These are phyloP conservation scores for Cyclotella kingstonii DNA, from an alignment of 108 stramenopile genomes.

Conservation along the genomic window DNA sequence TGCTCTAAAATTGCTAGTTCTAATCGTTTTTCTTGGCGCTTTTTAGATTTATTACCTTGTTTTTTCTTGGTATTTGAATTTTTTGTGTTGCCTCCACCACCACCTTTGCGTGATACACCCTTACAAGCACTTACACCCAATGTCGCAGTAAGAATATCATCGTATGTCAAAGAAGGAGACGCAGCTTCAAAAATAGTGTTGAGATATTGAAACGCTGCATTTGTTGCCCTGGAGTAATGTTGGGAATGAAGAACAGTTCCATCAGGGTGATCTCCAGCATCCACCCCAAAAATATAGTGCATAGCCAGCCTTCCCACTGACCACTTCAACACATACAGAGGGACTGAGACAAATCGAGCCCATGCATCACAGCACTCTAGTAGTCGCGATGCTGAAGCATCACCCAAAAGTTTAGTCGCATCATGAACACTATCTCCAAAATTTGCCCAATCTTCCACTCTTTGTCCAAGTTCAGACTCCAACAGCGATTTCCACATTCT, in stretches of 20 bases:
- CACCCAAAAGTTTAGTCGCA: background rate
- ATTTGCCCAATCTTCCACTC: background rate
- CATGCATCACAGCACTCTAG: slow-evolving; percentile 54
- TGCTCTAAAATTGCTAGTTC: slow-evolving; percentile 34
- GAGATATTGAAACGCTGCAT: slow-evolving; percentile 55
- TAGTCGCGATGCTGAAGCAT: slow-evolving; percentile 15
- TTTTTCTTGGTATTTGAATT: slow-evolving; percentile 53
- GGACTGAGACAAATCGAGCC: slow-evolving; percentile 69
- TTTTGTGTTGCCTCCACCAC: slow-evolving; percentile 17
- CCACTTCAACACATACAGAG: slow-evolving; percentile 48
- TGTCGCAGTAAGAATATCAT: slow-evolving; percentile 58
- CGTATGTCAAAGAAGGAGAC: slow-evolving; percentile 48
- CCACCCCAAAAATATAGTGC: slow-evolving; percentile 9
- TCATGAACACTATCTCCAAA: background rate
- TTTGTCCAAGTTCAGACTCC: slow-evolving; percentile 1
- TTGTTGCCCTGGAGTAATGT: slow-evolving; percentile 30
- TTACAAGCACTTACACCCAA: slow-evolving; percentile 43
- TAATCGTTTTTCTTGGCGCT: slow-evolving; percentile 57
- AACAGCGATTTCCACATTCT: slow-evolving; percentile 45
- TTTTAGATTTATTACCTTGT: slow-evolving; percentile 67
- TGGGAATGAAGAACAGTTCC: too few species aligned
- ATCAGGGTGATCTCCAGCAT: too few species aligned
- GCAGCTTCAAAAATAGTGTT: slow-evolving; percentile 74
- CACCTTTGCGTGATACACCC: slow-evolving; percentile 1
- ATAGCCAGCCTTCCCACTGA: slow-evolving; percentile 29